These are phyloP conservation scores for Gastrodia elata DNA, from an alignment of 106 monocot genomes.

Conservation along the genomic window DNA sequence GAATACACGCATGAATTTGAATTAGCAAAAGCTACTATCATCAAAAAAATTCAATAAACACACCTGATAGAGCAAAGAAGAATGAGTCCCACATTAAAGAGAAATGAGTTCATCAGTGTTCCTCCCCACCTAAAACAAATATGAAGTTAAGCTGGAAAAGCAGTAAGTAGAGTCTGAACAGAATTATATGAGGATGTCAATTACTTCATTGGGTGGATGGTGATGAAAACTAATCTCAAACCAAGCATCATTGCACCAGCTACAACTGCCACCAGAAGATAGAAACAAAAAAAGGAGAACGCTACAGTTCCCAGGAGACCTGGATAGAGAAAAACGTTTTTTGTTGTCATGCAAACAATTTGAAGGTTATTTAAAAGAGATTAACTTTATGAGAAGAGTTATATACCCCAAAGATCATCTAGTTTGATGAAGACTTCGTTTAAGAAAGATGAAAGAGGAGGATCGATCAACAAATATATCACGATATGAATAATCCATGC, in stretches of 20 bases:
- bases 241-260: slow-evolving; percentile 98
- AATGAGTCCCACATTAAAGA: slow-evolving; percentile 94
- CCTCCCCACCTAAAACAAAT: slow-evolving; percentile 76
- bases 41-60: slow-evolving; percentile 6
- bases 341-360: neutral
- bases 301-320: slow-evolving; percentile 92
- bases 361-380: neutral
- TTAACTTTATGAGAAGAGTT: neutral
- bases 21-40: neutral
- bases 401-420: slow-evolving; percentile 94
- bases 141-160: neutral
- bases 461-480: slow-evolving; percentile 84
- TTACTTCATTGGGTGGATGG: slow-evolving; percentile 99
- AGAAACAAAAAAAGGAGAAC: slow-evolving; percentile 98
- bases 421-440: slow-evolving; percentile 92
- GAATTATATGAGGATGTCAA: neutral
- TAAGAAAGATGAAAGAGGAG: slow-evolving; percentile 86
- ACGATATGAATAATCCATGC: slow-evolving; percentile 96
- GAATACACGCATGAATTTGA: neutral
- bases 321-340: slow-evolving; percentile 17
- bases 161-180: neutral
- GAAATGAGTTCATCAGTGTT: slow-evolving; percentile 98
- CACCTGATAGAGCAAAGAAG: slow-evolving; percentile 96
- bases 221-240: slow-evolving; percentile 81
- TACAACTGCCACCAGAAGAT: slow-evolving; percentile 88